Percentiles rank a stretch among this genome's conserved stretches.
These are phyloP conservation scores for Diplodia scrobiculata DNA, from an alignment of 2,329 filamentous ascomycete species.

Conservation along the genomic window DNA sequence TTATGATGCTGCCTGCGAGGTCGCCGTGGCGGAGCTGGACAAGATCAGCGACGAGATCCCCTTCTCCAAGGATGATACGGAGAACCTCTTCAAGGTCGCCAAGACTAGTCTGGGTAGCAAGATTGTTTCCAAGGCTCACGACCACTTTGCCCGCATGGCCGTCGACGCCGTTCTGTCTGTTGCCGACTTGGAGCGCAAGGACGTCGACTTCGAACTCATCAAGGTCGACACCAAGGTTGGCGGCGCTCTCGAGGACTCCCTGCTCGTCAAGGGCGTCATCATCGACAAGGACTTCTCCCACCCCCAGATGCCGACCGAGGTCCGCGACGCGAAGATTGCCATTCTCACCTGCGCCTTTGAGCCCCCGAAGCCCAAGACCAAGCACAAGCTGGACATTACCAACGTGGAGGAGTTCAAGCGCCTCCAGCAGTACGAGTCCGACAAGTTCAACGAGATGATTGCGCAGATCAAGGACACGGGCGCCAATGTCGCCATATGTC, in stretches of 20 bases:
- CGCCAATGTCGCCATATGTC: slow-evolving; percentile 96
- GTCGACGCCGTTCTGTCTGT: slow-evolving; percentile 96
- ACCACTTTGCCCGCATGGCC: slow-evolving; percentile 96
- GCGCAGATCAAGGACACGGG: slow-evolving; percentile 96
- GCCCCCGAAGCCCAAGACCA: slow-evolving; percentile 98
- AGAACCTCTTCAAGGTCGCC: slow-evolving; percentile 90
- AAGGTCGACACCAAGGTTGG: slow-evolving; percentile 99
- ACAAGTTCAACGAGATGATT: slow-evolving; percentile 99
- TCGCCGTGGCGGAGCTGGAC: slow-evolving; percentile 89
- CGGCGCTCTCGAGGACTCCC: slow-evolving; percentile 85
- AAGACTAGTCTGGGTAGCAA: slow-evolving; percentile 96
- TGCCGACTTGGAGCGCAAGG: slow-evolving; percentile 90
- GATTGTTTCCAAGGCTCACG: slow-evolving; percentile 98
- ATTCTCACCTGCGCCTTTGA: slow-evolving; percentile 98
- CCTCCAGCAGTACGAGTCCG: slow-evolving; percentile 89
- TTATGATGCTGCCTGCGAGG: slow-evolving; percentile 96
- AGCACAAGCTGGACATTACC: slow-evolving; percentile 98
- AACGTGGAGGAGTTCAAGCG: slow-evolving; percentile 98
- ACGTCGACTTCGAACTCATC: slow-evolving; percentile 98
- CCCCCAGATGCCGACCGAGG: slow-evolving; percentile 96
- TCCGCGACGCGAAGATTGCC: slow-evolving; percentile 92
- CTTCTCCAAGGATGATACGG: slow-evolving; percentile 76
- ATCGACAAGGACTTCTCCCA: slow-evolving; percentile 99
- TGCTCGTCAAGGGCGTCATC: slow-evolving; percentile 96
- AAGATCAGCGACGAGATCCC: slow-evolving; percentile 88